Evolutionary conservation across 1,284 basidiomycete genomes (phyloP).

Genomic region (Xerocomus nothofagi): DNA sequence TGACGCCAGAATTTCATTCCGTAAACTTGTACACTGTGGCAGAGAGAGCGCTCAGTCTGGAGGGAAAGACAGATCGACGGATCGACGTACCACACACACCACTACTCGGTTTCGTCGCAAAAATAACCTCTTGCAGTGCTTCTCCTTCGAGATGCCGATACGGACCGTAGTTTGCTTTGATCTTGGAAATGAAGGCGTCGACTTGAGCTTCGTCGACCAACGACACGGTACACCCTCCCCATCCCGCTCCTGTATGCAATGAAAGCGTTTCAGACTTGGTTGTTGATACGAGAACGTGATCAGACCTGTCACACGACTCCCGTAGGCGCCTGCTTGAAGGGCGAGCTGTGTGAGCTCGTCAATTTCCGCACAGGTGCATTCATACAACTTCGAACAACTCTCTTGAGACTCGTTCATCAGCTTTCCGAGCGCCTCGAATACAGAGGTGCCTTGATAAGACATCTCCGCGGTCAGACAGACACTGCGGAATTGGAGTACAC

Average conservation of each 20-base stretch:
- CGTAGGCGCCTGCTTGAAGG: constrained; percentile 71
- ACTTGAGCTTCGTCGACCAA: constrained; percentile 73
- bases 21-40: constrained; percentile 31
- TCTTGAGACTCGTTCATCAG: constrained; percentile 80
- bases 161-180: constrained; percentile 60
- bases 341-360: constrained; percentile 65
- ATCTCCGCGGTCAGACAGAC: constrained; percentile 52
- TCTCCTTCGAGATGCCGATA: constrained; percentile 63
- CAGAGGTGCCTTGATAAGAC: constrained; percentile 21
- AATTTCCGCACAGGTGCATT: constrained; percentile 80
- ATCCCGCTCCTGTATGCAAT: constrained; percentile 67
- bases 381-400: constrained; percentile 66
- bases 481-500: constrained; percentile 72
- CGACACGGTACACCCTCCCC: constrained; percentile 89
- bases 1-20: constrained; percentile 18
- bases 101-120: constrained; percentile 82
- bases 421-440: constrained; percentile 56
- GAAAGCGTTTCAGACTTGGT: neutral
- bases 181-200: constrained; percentile 61
- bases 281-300: neutral
- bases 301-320: constrained; percentile 72
- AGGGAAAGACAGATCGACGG: neutral
- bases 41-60: neutral
- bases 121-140: constrained; percentile 68
- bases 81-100: constrained; percentile 74